Base-by-base conservation (phyloP, 371 early-diverging fungal genomes). In the Actinomucor elegans region DNA sequence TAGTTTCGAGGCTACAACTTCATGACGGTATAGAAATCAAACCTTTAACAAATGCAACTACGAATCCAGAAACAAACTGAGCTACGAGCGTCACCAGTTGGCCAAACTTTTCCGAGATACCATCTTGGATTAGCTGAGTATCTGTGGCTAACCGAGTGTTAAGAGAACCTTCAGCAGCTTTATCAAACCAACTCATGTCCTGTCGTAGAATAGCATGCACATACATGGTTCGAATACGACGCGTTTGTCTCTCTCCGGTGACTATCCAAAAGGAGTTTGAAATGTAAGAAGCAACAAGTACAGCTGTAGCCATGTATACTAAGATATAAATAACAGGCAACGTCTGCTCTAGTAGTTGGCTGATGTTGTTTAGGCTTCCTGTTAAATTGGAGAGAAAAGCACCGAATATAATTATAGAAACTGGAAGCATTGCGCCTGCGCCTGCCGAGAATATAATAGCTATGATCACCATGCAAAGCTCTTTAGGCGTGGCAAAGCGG, bases 151-250 rank as follows among this genome's bases (percentile, higher is more conserved):
- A 77, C 32, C 90, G 79, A 12, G 87, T 85, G 21, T 84, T 88
- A 34, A 85, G 62, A 43, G 87, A 86, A 17, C 87, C 88, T 42
- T 67, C 55, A 56, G 76, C 73, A 18, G 77, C 65, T 9, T 69
- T 62, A 55, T 97, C 98, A 58, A 92, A 94, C 87, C 89, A 97
- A 12, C 80, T 83, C 45, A 92, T 82, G 23, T 96, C 91, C 67
- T 96, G 95, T 6, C 87, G 81, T 24, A 97, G 61, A 24, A 93
- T 73, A 0, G 92, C 67, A 32, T 73, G 73, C 42, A 93, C 78
- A 36, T 86, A 91, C 4, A 36, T n/a, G 15, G 36, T 36, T 54
- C 72, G 57, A n/a, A 75, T 75, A n/a, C 70, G 52, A 17, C 70
- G 58, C 5, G 66, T 59, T 46, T 65, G 66, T n/a, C 54, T 58